phyloP scores from a whole-genome alignment of 148 eudicot genomes.

The Persicaria tinctoria region DNA sequence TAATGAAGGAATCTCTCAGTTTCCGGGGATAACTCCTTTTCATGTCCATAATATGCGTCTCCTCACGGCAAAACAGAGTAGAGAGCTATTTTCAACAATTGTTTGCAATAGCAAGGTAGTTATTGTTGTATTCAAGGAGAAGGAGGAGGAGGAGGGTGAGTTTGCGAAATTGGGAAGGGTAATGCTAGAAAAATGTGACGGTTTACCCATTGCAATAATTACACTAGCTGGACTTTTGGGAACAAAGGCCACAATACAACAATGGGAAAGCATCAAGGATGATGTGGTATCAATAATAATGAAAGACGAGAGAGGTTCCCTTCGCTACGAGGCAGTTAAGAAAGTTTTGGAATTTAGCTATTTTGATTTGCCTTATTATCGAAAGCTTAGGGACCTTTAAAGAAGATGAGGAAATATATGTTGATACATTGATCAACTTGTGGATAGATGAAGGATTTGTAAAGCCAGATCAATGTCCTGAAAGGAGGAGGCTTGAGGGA shows the following conservation, averaged over 20 bases:
- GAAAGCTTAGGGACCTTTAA: not conserved
- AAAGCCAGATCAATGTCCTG: not conserved
- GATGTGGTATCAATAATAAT: not conserved
- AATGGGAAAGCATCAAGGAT: not conserved
- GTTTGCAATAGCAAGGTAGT: not conserved
- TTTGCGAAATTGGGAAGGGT: not conserved
- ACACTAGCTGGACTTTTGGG: constrained; percentile 6
- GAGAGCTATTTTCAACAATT: constrained; percentile 4
- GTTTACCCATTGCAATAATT: not conserved
- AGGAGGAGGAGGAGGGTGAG: not conserved
- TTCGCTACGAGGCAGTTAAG: not conserved
- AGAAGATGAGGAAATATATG: not conserved
- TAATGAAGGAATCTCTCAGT: not conserved
- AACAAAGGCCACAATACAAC: not conserved
- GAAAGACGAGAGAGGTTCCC: not conserved
- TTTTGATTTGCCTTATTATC: constrained; percentile 5
- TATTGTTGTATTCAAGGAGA: not conserved
- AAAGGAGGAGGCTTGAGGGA: not conserved
- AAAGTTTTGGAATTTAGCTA: constrained; percentile 10
- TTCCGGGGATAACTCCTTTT: not conserved
- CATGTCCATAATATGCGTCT: not conserved
- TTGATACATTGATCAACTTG: not conserved
- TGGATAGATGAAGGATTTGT: constrained; percentile 10
- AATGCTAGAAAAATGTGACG: constrained; percentile 2
- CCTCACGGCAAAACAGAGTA: not conserved